A percentile compares a stretch with the other conserved stretches of the same genome.
These are phyloP conservation scores for Aspergillus clavatus DNA, from an alignment of 2,329 filamentous ascomycete species.

Conservation along the genomic window DNA sequence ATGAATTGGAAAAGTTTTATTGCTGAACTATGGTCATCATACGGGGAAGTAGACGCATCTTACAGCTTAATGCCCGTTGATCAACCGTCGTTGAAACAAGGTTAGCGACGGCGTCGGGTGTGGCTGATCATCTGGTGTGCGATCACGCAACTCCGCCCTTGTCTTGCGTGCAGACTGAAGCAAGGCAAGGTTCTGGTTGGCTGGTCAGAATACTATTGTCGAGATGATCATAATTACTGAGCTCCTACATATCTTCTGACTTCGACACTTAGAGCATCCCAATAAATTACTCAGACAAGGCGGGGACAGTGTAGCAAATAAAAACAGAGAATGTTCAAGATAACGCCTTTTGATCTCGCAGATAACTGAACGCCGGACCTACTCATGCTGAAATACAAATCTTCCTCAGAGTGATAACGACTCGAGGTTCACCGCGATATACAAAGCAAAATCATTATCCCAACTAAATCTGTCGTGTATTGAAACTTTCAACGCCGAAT, in stretches of 20 bases:
- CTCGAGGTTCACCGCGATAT: conserved; percentile 7
- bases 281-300: too few species aligned
- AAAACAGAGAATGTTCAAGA: too few species aligned
- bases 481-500: background rate
- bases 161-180: background rate
- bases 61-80: too few species aligned
- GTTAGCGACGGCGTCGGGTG: background rate
- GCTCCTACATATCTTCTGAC: too few species aligned
- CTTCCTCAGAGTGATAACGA: background rate
- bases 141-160: background rate
- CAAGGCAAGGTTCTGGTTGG: background rate
- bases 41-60: too few species aligned
- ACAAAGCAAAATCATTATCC: conserved; percentile 6
- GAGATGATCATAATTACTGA: too few species aligned
- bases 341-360: too few species aligned
- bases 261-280: too few species aligned
- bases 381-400: conserved; percentile 9
- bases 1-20: too few species aligned
- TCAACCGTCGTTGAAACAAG: background rate
- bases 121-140: background rate
- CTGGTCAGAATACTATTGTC: background rate
- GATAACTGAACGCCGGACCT: too few species aligned
- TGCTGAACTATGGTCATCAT: too few species aligned
- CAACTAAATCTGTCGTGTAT: background rate
- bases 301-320: too few species aligned